phyloP scores from a whole-genome alignment of 2,329 filamentous ascomycete species.

The Sordariomycetes sp. region DNA sequence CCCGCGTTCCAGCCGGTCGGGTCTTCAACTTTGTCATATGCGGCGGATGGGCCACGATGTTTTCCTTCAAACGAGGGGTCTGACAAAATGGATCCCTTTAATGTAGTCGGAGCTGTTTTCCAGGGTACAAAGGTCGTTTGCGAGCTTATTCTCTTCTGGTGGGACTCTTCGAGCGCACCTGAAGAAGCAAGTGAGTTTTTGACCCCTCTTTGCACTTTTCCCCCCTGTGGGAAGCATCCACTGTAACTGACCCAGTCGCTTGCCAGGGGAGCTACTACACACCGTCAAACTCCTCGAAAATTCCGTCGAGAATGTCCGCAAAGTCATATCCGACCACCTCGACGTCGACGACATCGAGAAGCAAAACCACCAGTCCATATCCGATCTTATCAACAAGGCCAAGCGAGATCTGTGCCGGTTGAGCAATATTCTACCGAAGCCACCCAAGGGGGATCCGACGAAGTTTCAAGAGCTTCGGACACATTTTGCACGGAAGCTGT shows the following conservation, averaged over 20 bases:
- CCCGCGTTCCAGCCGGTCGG: neutral
- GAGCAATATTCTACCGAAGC: neutral
- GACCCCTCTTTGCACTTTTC: neutral
- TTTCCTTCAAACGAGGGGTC: neutral
- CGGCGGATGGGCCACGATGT: neutral
- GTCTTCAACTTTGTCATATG: neutral
- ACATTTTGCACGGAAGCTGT: neutral
- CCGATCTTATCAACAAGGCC: neutral
- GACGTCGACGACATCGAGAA: neutral
- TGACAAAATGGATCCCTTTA: neutral
- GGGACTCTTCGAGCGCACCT: neutral
- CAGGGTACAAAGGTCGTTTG: neutral
- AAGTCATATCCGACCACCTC: neutral
- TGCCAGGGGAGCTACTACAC: neutral
- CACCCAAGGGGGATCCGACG: neutral
- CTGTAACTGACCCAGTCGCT: neutral
- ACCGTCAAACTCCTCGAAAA: neutral
- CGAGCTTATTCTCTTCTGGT: neutral
- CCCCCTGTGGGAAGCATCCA: neutral
- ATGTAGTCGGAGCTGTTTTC: neutral
- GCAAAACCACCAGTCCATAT: neutral
- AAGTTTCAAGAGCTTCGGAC: neutral
- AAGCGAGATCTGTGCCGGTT: neutral
- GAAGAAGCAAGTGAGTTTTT: neutral
- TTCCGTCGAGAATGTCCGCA: neutral